These are phyloP conservation scores for Xylariaceae sp. DNA, from an alignment of 2,329 filamentous ascomycete species.

Conservation along the genomic window DNA sequence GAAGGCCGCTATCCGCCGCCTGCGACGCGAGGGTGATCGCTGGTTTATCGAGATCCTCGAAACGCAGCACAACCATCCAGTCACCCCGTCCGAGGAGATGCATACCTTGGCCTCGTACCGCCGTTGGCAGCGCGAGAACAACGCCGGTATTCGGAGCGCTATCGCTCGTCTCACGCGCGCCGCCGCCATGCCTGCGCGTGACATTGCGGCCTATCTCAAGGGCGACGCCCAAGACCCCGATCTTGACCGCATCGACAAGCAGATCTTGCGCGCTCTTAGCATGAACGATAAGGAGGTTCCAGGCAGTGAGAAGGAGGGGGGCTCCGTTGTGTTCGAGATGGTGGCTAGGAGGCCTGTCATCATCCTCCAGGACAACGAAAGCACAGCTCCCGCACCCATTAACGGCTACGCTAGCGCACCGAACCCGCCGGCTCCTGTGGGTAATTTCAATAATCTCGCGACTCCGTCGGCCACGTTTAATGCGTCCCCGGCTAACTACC, in stretches of 20 bases:
- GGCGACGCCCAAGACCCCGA: slow-evolving; percentile 34
- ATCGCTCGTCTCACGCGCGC: slow-evolving; percentile 34
- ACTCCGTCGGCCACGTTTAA: not conserved
- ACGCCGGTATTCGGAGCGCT: slow-evolving; percentile 36
- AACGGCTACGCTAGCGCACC: not conserved
- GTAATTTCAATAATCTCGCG: not conserved
- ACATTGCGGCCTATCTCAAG: slow-evolving; percentile 37
- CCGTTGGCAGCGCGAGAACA: slow-evolving; percentile 41
- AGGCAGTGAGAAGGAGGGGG: slow-evolving; percentile 21
- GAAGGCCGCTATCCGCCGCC: slow-evolving; percentile 36
- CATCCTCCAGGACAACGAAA: slow-evolving; percentile 30
- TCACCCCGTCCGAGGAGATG: slow-evolving; percentile 37
- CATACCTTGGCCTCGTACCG: slow-evolving; percentile 40
- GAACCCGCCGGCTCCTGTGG: slow-evolving; percentile 7
- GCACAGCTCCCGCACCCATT: not conserved
- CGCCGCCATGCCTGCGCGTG: slow-evolving; percentile 36
- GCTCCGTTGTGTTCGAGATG: slow-evolving; percentile 33
- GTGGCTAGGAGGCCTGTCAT: slow-evolving; percentile 36
- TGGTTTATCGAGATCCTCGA: slow-evolving; percentile 41
- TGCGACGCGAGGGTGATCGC: slow-evolving; percentile 38
- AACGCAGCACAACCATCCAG: slow-evolving; percentile 37
- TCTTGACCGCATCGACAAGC: slow-evolving; percentile 37
- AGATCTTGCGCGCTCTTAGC: slow-evolving; percentile 38
- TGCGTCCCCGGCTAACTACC: slow-evolving; percentile 8
- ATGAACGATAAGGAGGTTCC: slow-evolving; percentile 37